Conservation (phyloP, 805 yeast species). For the Yarrowia sp. region DNA sequence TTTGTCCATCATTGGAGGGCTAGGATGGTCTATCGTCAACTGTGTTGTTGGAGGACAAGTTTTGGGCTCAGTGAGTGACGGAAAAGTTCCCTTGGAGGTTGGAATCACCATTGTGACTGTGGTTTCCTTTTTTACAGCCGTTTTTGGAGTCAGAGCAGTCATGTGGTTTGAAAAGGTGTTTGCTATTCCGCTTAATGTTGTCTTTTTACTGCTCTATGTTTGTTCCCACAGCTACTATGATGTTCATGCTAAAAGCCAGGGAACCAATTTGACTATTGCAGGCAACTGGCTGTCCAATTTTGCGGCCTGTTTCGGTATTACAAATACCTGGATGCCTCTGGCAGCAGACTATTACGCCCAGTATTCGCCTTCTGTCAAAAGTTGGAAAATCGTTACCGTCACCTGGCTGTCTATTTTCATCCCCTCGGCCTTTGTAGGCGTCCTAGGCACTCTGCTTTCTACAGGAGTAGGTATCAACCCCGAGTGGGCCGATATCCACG, state of each 20-base stretch:
- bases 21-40: conserved; percentile 95
- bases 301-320: conserved; percentile 68
- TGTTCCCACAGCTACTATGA: conserved; percentile 40
- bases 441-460: conserved; percentile 67
- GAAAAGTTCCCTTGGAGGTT: conserved; percentile 61
- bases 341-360: conserved; percentile 81
- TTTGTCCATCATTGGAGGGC: conserved; percentile 66
- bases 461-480: conserved; percentile 56
- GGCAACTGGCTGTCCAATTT: conserved; percentile 76
- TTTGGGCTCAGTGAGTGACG: conserved; percentile 60
- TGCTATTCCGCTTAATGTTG: conserved; percentile 63
- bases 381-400: conserved; percentile 50
- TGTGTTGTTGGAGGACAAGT: conserved; percentile 87
- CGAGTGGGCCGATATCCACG: conserved; percentile 59
- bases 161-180: conserved; percentile 63
- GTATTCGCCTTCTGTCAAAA: conserved; percentile 69
- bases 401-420: conserved; percentile 64
- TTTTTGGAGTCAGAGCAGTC: conserved; percentile 74
- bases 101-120: conserved; percentile 72
- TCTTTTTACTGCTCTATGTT: conserved; percentile 66
- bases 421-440: conserved; percentile 75
- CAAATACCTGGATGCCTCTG: conserved; percentile 86
- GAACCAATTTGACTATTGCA: conserved; percentile 44
- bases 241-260: conserved; percentile 37
- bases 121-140: conserved; percentile 61